These are phyloP conservation scores for Eremochloa ophiuroides DNA, from an alignment of 176 grass and related monocot species.

Conservation along the genomic window DNA sequence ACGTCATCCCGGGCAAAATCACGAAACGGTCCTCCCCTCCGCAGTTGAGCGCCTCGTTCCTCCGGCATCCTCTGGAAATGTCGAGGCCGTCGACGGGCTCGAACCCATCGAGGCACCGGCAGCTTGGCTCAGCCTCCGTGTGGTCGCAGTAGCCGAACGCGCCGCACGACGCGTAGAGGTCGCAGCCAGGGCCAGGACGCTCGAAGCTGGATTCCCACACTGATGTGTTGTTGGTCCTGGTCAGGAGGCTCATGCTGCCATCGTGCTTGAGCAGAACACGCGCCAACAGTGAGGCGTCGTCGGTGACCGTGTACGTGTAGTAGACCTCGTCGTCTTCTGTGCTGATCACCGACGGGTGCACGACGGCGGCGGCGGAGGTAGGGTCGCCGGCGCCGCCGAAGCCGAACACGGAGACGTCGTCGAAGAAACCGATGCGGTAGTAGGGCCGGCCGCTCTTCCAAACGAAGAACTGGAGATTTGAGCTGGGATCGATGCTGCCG, in stretches of 20 bases:
- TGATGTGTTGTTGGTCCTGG: not conserved
- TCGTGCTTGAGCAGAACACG: not conserved
- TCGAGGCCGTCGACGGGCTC: not conserved
- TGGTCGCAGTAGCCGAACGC: slow-evolving; percentile 29
- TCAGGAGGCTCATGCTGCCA: not conserved
- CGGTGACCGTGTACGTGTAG: not conserved
- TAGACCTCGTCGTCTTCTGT: not conserved
- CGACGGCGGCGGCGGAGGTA: not conserved
- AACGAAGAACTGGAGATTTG: not conserved
- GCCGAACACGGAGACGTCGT: not conserved
- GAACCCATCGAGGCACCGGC: slow-evolving; percentile 44
- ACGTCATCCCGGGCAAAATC: too few relatives aligned
- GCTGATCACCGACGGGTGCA: not conserved
- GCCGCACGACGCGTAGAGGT: slow-evolving; percentile 22
- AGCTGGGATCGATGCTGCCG: not conserved
- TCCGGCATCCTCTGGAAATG: not conserved
- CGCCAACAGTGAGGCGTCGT: not conserved
- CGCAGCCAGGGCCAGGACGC: not conserved
- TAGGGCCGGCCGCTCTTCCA: not conserved
- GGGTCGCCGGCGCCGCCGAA: accelerated
- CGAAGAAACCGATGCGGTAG: not conserved
- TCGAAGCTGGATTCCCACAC: too few relatives aligned
- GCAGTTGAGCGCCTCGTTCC: too few relatives aligned
- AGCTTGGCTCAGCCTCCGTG: not conserved
- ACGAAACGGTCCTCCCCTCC: too few relatives aligned